These are phyloP conservation scores for Sistotremastrum niveocremeum DNA, from an alignment of 768 basidiomycete species.

Conservation along the genomic window DNA sequence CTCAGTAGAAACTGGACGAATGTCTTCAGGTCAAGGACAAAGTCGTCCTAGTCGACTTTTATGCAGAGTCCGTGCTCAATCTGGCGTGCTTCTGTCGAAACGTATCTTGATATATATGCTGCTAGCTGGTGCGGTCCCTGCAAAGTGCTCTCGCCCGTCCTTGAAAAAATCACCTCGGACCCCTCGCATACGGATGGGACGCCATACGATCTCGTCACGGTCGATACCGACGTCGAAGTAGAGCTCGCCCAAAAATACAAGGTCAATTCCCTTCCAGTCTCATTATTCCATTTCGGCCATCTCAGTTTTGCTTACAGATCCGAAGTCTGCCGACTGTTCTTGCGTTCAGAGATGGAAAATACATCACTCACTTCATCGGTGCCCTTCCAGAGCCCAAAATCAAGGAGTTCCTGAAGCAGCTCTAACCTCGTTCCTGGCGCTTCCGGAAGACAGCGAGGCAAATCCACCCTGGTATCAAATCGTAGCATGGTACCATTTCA, in stretches of 20 bases:
- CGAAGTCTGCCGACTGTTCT: constrained; percentile 68
- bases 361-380: constrained; percentile 49
- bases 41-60: constrained; percentile 63
- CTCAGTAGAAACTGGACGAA: too few species aligned
- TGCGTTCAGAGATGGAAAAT: constrained; percentile 55
- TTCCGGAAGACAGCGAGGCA: too few species aligned
- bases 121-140: constrained; percentile 72
- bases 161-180: constrained; percentile 44
- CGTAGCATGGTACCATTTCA: too few species aligned
- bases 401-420: constrained; percentile 28
- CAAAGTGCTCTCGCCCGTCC: constrained; percentile 53
- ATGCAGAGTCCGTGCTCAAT: constrained; percentile 48
- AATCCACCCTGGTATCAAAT: too few species aligned
- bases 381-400: constrained; percentile 34
- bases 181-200: constrained; percentile 28
- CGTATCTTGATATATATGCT: constrained; percentile 1
- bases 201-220: constrained; percentile 57
- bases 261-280: constrained; percentile 18
- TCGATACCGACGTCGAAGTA: constrained; percentile 46
- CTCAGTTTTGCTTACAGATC: constrained; percentile 30
- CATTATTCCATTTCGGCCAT: neutral
- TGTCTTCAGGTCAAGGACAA: constrained; percentile 21
- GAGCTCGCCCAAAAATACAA: constrained; percentile 37
- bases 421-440: constrained; percentile 10
- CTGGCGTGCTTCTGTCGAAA: constrained; percentile 1